A percentile compares a stretch with the other conserved stretches of the same genome.
These are phyloP conservation scores for Deuterostichococcus epilithicus DNA, from an alignment of 139 green algal species.

Conservation along the genomic window DNA sequence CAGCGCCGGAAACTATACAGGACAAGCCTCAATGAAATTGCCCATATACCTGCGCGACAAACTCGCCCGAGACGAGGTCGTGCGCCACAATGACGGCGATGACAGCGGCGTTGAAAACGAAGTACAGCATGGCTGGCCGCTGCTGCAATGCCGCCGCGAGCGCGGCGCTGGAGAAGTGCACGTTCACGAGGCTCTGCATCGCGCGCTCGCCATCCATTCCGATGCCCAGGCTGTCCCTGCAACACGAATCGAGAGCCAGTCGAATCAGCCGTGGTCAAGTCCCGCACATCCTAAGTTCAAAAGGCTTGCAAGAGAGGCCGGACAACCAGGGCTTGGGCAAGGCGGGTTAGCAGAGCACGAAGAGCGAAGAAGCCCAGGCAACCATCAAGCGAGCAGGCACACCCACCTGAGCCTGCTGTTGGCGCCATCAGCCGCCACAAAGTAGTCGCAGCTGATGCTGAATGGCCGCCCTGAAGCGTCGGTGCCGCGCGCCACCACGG, in stretches of 20 bases:
- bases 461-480: not conserved
- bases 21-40: not conserved
- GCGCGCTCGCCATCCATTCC: slow-evolving; percentile 41
- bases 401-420: slow-evolving; percentile 36
- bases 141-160: slow-evolving; percentile 23
- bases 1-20: not conserved
- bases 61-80: slow-evolving; percentile 77
- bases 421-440: slow-evolving; percentile 74
- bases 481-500: not conserved
- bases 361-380: too few relatives aligned
- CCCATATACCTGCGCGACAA: slow-evolving; percentile 80
- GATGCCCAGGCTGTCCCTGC: slow-evolving; percentile 42
- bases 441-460: slow-evolving; percentile 33
- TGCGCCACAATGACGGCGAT: slow-evolving; percentile 91
- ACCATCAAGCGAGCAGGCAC: too few relatives aligned
- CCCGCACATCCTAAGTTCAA: too few relatives aligned
- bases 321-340: too few relatives aligned
- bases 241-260: too few relatives aligned
- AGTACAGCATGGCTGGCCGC: slow-evolving; percentile 92
- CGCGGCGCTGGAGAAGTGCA: slow-evolving; percentile 71
- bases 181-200: slow-evolving; percentile 86
- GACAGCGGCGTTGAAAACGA: slow-evolving; percentile 79
- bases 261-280: too few relatives aligned
- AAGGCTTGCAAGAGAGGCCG: too few relatives aligned
- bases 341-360: too few relatives aligned